These are phyloP conservation scores for Nigrograna mackinnonii DNA, from an alignment of 2,329 filamentous ascomycete species.

Conservation along the genomic window DNA sequence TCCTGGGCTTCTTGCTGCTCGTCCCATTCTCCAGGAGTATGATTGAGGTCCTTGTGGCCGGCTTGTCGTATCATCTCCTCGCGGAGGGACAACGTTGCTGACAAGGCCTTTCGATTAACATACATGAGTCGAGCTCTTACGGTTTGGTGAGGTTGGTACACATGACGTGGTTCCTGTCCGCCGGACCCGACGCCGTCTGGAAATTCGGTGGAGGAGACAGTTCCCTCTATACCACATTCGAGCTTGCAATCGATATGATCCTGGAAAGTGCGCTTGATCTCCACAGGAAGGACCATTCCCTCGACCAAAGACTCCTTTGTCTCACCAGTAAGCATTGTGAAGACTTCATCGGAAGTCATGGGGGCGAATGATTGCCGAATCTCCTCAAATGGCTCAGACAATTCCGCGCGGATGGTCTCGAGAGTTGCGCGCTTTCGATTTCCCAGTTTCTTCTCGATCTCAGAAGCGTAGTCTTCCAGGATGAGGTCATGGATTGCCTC, in stretches of 20 bases:
- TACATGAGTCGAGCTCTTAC: constrained; percentile 86
- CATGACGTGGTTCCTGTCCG: constrained; percentile 56
- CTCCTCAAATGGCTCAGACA: constrained; percentile 93
- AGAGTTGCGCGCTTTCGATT: constrained; percentile 94
- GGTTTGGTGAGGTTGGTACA: constrained; percentile 80
- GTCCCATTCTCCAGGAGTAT: constrained; percentile 84
- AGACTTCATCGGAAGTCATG: constrained; percentile 76
- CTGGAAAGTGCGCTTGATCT: constrained; percentile 84
- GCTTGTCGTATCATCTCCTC: constrained; percentile 79
- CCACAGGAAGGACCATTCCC: constrained; percentile 91
- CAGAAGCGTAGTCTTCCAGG: constrained; percentile 94
- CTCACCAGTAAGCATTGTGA: constrained; percentile 96
- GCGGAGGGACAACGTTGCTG: constrained; percentile 80
- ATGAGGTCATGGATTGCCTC: constrained; percentile 96
- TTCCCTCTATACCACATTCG: constrained; percentile 91
- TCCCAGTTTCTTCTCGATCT: constrained; percentile 89
- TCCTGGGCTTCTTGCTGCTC: constrained; percentile 78
- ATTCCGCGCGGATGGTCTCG: constrained; percentile 92
- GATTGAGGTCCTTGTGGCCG: constrained; percentile 71
- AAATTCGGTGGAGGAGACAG: constrained; percentile 81
- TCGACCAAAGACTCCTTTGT: constrained; percentile 80
- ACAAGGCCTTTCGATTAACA: constrained; percentile 83
- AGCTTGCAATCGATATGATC: constrained; percentile 93
- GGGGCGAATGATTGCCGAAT: constrained; percentile 77
- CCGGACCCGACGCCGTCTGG: constrained; percentile 65